These are phyloP conservation scores for Pichia cactophila DNA, from an alignment of 1,139 yeast species.

Conservation along the genomic window DNA sequence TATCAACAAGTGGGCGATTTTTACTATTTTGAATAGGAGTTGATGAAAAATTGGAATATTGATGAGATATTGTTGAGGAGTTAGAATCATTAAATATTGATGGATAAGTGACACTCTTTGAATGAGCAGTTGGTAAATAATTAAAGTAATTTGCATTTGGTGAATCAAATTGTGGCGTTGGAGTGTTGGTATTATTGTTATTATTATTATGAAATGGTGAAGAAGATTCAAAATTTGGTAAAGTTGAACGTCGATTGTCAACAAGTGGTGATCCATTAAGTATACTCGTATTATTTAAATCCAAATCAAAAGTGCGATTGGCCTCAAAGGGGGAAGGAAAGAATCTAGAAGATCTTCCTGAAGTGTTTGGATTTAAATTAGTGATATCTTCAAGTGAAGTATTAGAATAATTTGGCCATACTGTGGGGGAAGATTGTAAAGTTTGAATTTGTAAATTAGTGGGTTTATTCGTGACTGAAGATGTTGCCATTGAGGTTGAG, in stretches of 20 bases:
- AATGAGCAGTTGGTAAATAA: not conserved
- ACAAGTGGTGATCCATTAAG: conserved; percentile 3
- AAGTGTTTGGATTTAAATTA: not conserved
- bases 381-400: not conserved
- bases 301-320: not conserved
- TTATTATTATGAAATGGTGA: not conserved
- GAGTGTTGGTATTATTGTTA: conserved; percentile 2
- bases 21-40: conserved; percentile 3
- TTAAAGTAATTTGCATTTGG: conserved; percentile 3
- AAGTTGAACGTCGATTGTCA: conserved; percentile 2
- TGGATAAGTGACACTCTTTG: conserved; percentile 2
- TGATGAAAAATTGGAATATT: conserved; percentile 5
- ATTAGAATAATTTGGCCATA: not conserved
- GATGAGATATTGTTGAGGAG: not conserved
- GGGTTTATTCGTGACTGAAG: no score
- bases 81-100: conserved; percentile 2
- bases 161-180: conserved; percentile 8
- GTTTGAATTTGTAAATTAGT: not conserved
- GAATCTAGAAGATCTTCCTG: conserved; percentile 2
- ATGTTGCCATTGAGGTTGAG: not conserved
- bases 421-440: not conserved
- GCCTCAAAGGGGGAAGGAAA: not conserved
- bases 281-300: not conserved
- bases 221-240: conserved; percentile 1
- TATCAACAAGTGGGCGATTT: not conserved